These are phyloP conservation scores for Myriosclerotinia curreyana DNA, from an alignment of 2,329 filamentous ascomycete genomes.

Conservation along the genomic window DNA sequence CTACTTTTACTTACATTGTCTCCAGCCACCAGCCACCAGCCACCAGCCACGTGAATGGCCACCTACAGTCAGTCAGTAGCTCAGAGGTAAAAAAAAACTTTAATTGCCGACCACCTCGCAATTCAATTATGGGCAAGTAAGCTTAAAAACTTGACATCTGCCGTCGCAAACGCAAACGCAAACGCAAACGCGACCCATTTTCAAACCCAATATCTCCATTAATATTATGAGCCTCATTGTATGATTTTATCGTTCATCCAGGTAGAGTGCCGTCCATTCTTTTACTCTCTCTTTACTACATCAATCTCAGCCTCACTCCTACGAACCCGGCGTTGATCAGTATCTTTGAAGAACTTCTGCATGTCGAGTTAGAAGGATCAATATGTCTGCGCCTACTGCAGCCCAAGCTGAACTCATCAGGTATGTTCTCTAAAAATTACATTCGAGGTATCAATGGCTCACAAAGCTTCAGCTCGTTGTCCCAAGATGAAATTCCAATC, in stretches of 20 bases:
- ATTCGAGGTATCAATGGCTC: slow-evolving; percentile 21
- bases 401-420: slow-evolving; percentile 40
- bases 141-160: slow-evolving; percentile 16
- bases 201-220: slow-evolving; percentile 9
- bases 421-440: slow-evolving; percentile 27
- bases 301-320: background rate
- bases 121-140: background rate
- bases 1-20: too few species aligned
- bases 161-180: slow-evolving; percentile 10
- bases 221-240: slow-evolving; percentile 16
- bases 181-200: background rate
- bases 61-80: background rate
- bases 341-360: background rate
- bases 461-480: slow-evolving; percentile 34
- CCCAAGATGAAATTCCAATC: slow-evolving; percentile 78
- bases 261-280: slow-evolving; percentile 19
- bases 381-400: slow-evolving; percentile 36
- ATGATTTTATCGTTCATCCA: slow-evolving; percentile 16
- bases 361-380: slow-evolving; percentile 7
- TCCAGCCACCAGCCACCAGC: too few species aligned
- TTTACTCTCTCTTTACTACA: slow-evolving; percentile 17
- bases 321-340: slow-evolving; percentile 1
- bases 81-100: slow-evolving; percentile 20
- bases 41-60: slow-evolving; percentile 3
- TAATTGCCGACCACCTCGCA: slow-evolving; percentile 20